Evolutionary conservation across 306 rosid species (phyloP), one percentile per base, ranked within the genome.

Genomic region (Lathyrus oleraceus): DNA sequence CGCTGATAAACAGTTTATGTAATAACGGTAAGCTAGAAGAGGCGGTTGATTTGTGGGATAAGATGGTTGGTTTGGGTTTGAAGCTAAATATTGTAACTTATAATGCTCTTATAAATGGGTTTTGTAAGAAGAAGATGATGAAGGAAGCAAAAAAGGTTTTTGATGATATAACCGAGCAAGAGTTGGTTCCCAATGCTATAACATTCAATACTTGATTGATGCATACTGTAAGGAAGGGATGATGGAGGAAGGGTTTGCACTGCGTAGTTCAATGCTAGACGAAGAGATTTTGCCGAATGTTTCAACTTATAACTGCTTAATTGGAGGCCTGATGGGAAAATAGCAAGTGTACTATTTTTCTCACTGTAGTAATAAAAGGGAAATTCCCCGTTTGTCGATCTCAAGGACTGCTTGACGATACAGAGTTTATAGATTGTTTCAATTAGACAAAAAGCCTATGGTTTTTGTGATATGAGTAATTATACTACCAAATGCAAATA

Each of bases 121-220:
- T 83, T 71, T 80, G 89, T 45, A 90, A 86, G 87, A 83, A 77
- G 83, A 80, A 86, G 81, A 80, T 70, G 89, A 10, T 81, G 44
- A 73, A 68, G 74, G 90, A 88, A 78, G 92, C 96, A 53, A 47
- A 20, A 57, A 83, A 64, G 60, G 72, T 86, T 79, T 73, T 92
- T 19, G 85, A 85, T 67, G 87, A 88, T 68, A 69, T 87, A 69
- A 75, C 43, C 17, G 76, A 36, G 28, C 85, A 82, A 73, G 87
- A 81, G 52, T 67, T 92, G 77, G 62, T 52, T 59, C 96, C 89
- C 28, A 85, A 48, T 82, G 85, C 83, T 63, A 80, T 82, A 47
- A 82, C 91, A 19, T 89, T 78, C 72, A 92, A 89, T 68, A 85
- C 87, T 9, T 89, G 61, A 84, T 92, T 59, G 91, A 82, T 81